These are phyloP conservation scores for Brachypodium distachyon DNA, from an alignment of 202 grass and related monocot species.

Conservation along the genomic window DNA sequence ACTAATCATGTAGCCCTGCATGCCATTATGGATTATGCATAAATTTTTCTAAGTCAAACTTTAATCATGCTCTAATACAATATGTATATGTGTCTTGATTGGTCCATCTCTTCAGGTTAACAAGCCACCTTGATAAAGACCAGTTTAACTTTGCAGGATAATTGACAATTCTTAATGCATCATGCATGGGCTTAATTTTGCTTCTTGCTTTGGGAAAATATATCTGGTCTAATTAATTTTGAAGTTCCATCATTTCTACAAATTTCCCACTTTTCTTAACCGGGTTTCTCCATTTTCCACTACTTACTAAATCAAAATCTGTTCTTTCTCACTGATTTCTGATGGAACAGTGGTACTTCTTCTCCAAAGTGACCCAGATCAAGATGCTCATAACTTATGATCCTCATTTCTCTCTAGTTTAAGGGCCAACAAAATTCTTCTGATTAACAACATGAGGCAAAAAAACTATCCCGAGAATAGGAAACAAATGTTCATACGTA, in stretches of 20 bases:
- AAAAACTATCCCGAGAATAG: too few relatives aligned
- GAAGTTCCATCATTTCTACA: not conserved
- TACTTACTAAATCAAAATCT: not conserved
- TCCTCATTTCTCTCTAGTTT: too few relatives aligned
- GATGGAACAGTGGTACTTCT: slow-evolving; percentile 2
- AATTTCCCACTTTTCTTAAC: not conserved
- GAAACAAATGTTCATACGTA: too few relatives aligned
- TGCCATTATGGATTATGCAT: not conserved
- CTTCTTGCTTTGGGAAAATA: not conserved
- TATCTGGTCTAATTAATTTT: not conserved
- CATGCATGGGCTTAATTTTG: not conserved
- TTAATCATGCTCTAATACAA: slow-evolving; percentile 25
- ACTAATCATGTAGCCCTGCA: slow-evolving; percentile 30
- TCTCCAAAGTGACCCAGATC: not conserved
- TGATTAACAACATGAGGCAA: too few relatives aligned
- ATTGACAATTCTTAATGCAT: not conserved
- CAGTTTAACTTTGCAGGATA: not conserved
- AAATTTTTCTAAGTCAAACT: not conserved
- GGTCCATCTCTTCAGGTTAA: slow-evolving; percentile 2
- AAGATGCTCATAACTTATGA: slow-evolving; percentile 3
- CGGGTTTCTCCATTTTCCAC: too few relatives aligned
- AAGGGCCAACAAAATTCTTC: too few relatives aligned
- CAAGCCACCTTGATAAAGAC: not conserved
- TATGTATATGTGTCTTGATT: not conserved
- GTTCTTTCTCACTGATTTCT: not conserved